phyloP scores from a whole-genome alignment of 2,329 filamentous ascomycete species.

The Exserohilum turcica region DNA sequence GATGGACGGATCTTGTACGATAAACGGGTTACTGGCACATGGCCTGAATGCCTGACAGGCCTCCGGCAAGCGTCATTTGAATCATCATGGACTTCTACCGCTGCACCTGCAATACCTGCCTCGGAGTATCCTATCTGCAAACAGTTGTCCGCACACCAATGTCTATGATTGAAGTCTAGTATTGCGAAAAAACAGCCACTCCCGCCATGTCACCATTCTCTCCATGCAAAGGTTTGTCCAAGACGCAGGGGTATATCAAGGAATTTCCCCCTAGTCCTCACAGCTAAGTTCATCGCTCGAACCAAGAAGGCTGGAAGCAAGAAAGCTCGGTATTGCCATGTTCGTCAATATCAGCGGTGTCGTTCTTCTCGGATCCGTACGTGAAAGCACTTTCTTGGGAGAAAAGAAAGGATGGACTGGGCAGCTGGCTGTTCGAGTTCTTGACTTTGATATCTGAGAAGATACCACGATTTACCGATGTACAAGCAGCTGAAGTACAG shows the following conservation, averaged over 20 bases:
- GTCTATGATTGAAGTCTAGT: constrained; percentile 55
- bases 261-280: constrained; percentile 50
- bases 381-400: no score
- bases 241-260: constrained; percentile 30
- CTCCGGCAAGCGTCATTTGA: no score
- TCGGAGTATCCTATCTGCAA: constrained; percentile 55
- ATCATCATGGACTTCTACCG: no score
- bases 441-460: no score
- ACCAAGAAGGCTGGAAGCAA: constrained; percentile 59
- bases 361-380: constrained; percentile 63
- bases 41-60: constrained; percentile 16
- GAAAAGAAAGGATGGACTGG: no score
- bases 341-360: constrained; percentile 64
- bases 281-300: constrained; percentile 49
- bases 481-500: no score
- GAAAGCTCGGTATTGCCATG: constrained; percentile 65
- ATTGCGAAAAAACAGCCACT: constrained; percentile 52
- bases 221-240: constrained; percentile 51
- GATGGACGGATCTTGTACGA: constrained; percentile 51
- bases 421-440: no score
- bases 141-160: constrained; percentile 45
- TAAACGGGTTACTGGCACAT: constrained; percentile 37
- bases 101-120: constrained; percentile 34
- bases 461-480: no score
- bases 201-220: constrained; percentile 54